Evolutionary conservation across 129 eudicot genomes (phyloP).

Genomic region (Flaveria trinervia): DNA sequence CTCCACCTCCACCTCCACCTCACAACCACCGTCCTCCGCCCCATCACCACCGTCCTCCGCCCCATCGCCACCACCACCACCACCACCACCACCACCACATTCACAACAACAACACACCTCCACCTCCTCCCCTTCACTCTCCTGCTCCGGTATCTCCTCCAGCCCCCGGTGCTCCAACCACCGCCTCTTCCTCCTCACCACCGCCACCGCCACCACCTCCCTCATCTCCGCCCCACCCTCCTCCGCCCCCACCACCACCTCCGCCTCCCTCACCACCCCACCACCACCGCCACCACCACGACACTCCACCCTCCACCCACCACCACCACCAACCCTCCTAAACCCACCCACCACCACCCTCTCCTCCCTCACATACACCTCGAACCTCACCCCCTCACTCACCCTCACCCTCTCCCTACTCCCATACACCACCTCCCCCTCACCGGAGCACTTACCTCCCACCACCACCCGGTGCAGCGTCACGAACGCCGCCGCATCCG

Average conservation of each 20-base stretch:
- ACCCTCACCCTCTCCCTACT: constrained; percentile 56
- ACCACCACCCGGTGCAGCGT: constrained; percentile 59
- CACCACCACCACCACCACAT: constrained; percentile 22
- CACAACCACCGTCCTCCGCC: constrained; percentile 30
- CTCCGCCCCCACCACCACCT: constrained; percentile 58
- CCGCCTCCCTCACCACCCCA: constrained; percentile 40
- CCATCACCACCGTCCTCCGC: constrained; percentile 12
- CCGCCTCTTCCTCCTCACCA: constrained; percentile 42
- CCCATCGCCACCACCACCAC: constrained; percentile 13
- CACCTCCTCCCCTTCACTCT: constrained; percentile 50
- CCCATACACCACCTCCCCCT: constrained; percentile 33
- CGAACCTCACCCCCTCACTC: constrained; percentile 70
- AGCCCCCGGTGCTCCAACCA: constrained; percentile 20
- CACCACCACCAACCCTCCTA: constrained; percentile 54
- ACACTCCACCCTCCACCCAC: constrained; percentile 70
- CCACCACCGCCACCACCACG: constrained; percentile 34
- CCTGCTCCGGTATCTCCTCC: constrained; percentile 25
- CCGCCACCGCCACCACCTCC: constrained; percentile 41
- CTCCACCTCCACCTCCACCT: constrained; percentile 50
- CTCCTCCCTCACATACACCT: constrained; percentile 55
- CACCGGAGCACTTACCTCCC: neutral
- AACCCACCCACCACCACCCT: constrained; percentile 61
- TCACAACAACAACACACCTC: constrained; percentile 37
- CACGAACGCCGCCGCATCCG: constrained; percentile 67
- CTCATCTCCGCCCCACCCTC: constrained; percentile 46